Percentiles rank a stretch among this genome's conserved stretches.
phyloP scores from a whole-genome alignment of 1,139 yeast genomes.

The Scheffersomyces cryptocercus region DNA sequence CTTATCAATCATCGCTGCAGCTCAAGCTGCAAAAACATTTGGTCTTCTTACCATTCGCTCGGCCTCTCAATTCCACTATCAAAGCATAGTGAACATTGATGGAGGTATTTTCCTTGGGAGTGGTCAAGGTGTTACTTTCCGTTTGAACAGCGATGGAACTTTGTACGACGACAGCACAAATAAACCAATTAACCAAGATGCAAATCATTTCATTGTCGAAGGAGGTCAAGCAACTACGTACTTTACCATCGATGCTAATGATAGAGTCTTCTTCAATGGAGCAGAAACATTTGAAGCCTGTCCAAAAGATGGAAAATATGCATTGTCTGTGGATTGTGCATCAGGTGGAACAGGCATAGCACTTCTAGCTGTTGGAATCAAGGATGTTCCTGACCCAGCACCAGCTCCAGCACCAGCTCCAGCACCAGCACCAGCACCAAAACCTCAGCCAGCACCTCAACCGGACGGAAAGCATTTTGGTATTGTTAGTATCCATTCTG shows the following conservation, averaged over 20 bases:
- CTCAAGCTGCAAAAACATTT: constrained; percentile 23
- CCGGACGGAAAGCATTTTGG: constrained; percentile 10
- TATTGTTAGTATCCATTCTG: constrained; percentile 21
- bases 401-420: not conserved
- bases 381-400: constrained; percentile 1
- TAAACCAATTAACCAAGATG: constrained; percentile 14
- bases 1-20: constrained; percentile 21
- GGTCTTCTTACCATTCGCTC: constrained; percentile 22
- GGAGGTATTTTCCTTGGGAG: constrained; percentile 18
- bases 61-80: constrained; percentile 25
- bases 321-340: constrained; percentile 9
- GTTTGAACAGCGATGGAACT: constrained; percentile 19
- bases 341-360: constrained; percentile 12
- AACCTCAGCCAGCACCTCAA: not conserved
- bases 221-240: constrained; percentile 16
- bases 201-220: constrained; percentile 12
- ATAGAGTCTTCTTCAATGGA: constrained; percentile 13
- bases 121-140: constrained; percentile 11
- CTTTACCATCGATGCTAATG: constrained; percentile 15
- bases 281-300: constrained; percentile 19
- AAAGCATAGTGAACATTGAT: constrained; percentile 8
- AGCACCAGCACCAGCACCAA: not conserved
- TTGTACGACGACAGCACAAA: constrained; percentile 20
- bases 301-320: constrained; percentile 16
- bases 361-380: constrained; percentile 6